Evolutionary conservation across 257 asterid species (phyloP).

Genomic region (Solanum lycopersicoides): DNA sequence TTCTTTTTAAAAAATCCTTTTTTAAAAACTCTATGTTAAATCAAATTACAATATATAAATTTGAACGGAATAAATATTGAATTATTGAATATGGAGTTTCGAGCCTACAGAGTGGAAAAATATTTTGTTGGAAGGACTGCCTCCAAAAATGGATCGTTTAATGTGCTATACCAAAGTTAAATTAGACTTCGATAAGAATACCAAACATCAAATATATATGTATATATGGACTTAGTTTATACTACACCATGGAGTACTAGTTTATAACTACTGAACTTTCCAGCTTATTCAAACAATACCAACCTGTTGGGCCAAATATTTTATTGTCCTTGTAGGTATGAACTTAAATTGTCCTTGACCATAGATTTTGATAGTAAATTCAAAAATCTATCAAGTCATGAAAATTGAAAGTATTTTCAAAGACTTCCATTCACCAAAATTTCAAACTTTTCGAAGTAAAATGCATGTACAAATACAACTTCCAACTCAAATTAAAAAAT

Average conservation of each 20-base stretch:
- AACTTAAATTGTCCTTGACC: not conserved
- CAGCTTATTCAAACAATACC: not conserved
- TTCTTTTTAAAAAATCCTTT: rapidly evolving
- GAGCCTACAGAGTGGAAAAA: not conserved
- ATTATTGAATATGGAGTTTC: not conserved
- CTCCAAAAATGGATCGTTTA: not conserved
- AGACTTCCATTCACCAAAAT: not conserved
- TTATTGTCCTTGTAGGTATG: not conserved
- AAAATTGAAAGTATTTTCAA: not conserved
- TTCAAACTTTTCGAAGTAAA: not conserved
- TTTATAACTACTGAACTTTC: not conserved
- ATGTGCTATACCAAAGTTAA: not conserved
- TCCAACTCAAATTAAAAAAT: not conserved
- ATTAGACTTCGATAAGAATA: too few relatives aligned
- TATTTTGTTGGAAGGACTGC: not conserved
- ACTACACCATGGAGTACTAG: not conserved
- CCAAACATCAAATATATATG: not conserved
- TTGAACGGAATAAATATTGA: not conserved
- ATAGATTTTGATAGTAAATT: not conserved
- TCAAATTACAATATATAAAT: too few relatives aligned
- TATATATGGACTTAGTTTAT: not conserved
- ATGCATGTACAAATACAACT: not conserved
- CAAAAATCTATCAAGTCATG: too few relatives aligned
- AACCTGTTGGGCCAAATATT: too few relatives aligned
- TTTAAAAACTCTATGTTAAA: too few relatives aligned